Conservation (phyloP, 345 rosid species). For the Camelina laxa region DNA sequence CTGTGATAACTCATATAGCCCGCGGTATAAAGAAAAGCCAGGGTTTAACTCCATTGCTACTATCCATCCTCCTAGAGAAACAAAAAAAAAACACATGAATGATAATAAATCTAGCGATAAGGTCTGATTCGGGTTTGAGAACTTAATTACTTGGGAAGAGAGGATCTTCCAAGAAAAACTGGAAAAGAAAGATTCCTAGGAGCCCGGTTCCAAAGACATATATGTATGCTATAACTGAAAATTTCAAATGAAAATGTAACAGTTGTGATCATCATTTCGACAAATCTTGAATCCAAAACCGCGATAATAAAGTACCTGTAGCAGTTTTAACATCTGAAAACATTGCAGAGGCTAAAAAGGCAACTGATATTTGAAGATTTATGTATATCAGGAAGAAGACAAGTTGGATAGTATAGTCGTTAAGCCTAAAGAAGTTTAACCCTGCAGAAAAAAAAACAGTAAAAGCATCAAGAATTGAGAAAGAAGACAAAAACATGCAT, state of each 20-base stretch:
- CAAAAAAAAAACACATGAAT: conserved; percentile 16
- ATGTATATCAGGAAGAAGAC: conserved; percentile 70
- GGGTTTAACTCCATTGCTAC: conserved; percentile 82
- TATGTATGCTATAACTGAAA: conserved; percentile 74
- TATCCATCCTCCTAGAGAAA: conserved; percentile 65
- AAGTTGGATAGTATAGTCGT: conserved; percentile 79
- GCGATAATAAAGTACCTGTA: conserved; percentile 59
- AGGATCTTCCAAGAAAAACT: conserved; percentile 65
- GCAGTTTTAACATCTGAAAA: conserved; percentile 88
- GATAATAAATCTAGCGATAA: not conserved
- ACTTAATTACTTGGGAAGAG: conserved; percentile 87
- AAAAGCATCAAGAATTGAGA: conserved; percentile 19
- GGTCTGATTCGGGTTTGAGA: not conserved
- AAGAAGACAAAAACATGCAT: no score
- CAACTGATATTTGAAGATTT: conserved; percentile 85
- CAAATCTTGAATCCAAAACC: not conserved
- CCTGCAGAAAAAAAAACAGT: conserved; percentile 51
- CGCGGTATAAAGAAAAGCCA: conserved; percentile 87
- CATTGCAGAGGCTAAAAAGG: conserved; percentile 72
- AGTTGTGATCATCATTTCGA: conserved; percentile 6
- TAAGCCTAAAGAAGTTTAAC: conserved; percentile 80
- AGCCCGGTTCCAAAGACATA: conserved; percentile 89
- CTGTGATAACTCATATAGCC: conserved; percentile 79
- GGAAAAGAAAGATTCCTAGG: conserved; percentile 77
- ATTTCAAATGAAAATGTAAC: not conserved